Evolutionary conservation across 352 stramenopile species (phyloP), one percentile per base, ranked within the genome.

Genomic region (Pythium oligandrum): DNA sequence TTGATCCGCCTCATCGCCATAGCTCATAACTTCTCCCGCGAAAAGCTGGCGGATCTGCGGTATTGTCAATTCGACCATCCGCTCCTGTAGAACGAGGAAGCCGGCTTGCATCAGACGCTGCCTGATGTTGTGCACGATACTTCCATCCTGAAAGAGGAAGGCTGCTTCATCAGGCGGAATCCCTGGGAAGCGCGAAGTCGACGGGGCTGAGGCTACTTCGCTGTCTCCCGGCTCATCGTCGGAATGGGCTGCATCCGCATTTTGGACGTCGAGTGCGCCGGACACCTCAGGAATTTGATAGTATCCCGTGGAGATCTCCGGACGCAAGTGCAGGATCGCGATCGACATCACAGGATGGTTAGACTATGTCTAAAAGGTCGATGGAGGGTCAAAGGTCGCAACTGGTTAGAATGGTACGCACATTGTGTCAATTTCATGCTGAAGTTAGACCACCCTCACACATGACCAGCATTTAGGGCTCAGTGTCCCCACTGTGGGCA

Each of bases 261-360:
- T 9, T 44, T 26, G 31, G 46, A 49, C 10, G 6, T 37, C 35
- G 32, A 17, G 3, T 36, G 11, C n/a, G n/a, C 44, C 51, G 12
- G 4, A 2, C 8, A 30, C 9, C 17, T n/a, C 10, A 9, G 55
- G 55, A 38, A 83, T 77, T 37, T 64, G 57, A 61, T 81, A 86
- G 51, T 62, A 75, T 1, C 72, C 75, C 0, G 70, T 73, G 10
- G 75, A 65, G 63, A 86, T 86, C 59, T 89, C 78, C 1, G 78
- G 78, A 34, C 79, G 80, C 44, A 89, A 52, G 10, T 86, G 53
- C 46, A 73, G 66, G 46, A 86, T 44, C 10, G 76, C 64, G 42
- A 81, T 83, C 30, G 75, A 56, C 45, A 48, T 26, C 17, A 26
- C 17, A 26, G 17, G 17, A 26, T 26, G 17, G 17, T 26, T 26